A percentile compares a stretch with the other conserved stretches of the same genome.
Evolutionary conservation across 2,329 filamentous ascomycete genomes (phyloP).

Genomic region (Periglandula ipomoeae): DNA sequence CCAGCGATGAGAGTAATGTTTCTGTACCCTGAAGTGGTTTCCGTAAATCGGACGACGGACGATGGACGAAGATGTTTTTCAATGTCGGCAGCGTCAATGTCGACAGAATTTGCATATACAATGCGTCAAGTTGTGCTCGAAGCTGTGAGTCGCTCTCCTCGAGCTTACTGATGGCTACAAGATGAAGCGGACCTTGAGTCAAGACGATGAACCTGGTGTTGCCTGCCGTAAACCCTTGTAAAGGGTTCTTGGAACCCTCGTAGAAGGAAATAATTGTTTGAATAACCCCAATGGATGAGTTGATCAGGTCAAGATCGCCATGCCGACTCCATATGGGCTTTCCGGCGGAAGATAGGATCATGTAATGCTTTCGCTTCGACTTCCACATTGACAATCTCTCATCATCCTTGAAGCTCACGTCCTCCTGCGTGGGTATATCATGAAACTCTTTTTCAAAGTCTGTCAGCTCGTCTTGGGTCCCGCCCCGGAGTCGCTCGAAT

Average conservation of each 20-base stretch:
- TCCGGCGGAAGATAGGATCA: slow-evolving; percentile 90
- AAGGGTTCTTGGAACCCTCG: slow-evolving; percentile 65
- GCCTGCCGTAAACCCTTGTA: slow-evolving; percentile 81
- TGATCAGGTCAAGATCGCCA: slow-evolving; percentile 81
- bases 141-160: slow-evolving; percentile 89
- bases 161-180: slow-evolving; percentile 86
- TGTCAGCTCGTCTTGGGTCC: slow-evolving; percentile 44
- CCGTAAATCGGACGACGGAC: slow-evolving; percentile 88
- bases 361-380: slow-evolving; percentile 90
- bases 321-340: slow-evolving; percentile 97
- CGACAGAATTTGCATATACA: slow-evolving; percentile 98
- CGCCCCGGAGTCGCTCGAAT: slow-evolving; percentile 44
- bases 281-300: slow-evolving; percentile 87
- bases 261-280: slow-evolving; percentile 98
- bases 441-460: slow-evolving; percentile 75
- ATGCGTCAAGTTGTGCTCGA: slow-evolving; percentile 75
- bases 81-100: slow-evolving; percentile 85
- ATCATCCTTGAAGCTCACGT: slow-evolving; percentile 38
- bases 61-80: slow-evolving; percentile 76
- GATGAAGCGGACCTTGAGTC: slow-evolving; percentile 78
- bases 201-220: slow-evolving; percentile 77
- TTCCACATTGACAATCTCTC: slow-evolving; percentile 68
- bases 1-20: slow-evolving; percentile 78
- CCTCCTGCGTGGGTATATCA: slow-evolving; percentile 49
- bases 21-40: slow-evolving; percentile 88